phyloP scores from a whole-genome alignment of 2,329 filamentous ascomycete species.

The Sarocladium strictum region DNA sequence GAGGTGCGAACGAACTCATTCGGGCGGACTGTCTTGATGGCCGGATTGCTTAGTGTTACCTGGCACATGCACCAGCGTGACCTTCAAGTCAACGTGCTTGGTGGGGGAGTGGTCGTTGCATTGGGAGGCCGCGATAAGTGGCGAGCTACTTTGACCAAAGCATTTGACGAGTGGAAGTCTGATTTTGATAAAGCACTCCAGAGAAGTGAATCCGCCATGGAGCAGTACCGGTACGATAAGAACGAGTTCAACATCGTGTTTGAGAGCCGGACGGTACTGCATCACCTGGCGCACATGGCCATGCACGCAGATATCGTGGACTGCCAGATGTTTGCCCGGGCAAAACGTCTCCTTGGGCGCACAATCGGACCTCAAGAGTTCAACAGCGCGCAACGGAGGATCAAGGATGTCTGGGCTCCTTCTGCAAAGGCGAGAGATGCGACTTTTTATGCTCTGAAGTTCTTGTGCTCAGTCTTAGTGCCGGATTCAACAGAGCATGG shows the following conservation, averaged over 20 bases:
- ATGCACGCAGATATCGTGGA: slow-evolving; percentile 98
- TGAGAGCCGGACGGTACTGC: slow-evolving; percentile 81
- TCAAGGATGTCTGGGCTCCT: slow-evolving; percentile 86
- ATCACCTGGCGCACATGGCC: slow-evolving; percentile 94
- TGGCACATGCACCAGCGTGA: slow-evolving; percentile 98
- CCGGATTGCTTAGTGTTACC: slow-evolving; percentile 84
- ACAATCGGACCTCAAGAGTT: slow-evolving; percentile 80
- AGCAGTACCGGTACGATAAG: slow-evolving; percentile 53
- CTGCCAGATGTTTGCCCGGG: slow-evolving; percentile 90
- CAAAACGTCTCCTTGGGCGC: slow-evolving; percentile 76
- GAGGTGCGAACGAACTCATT: slow-evolving; percentile 89
- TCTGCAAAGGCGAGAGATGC: slow-evolving; percentile 85
- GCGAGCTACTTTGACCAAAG: slow-evolving; percentile 76
- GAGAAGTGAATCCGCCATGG: slow-evolving; percentile 44
- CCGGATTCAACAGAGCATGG: slow-evolving; percentile 28
- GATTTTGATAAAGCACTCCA: slow-evolving; percentile 82
- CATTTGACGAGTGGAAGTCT: slow-evolving; percentile 89
- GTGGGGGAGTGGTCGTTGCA: slow-evolving; percentile 63
- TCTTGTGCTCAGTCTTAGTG: slow-evolving; percentile 77
- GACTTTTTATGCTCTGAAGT: slow-evolving; percentile 85
- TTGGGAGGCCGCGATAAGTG: slow-evolving; percentile 87
- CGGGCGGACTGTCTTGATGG: slow-evolving; percentile 88
- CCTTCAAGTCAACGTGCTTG: slow-evolving; percentile 82
- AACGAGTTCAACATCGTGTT: slow-evolving; percentile 63
- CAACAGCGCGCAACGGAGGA: slow-evolving; percentile 69